Evolutionary conservation across 768 basidiomycete species (phyloP).

Genomic region (Leccinum truebloodii): DNA sequence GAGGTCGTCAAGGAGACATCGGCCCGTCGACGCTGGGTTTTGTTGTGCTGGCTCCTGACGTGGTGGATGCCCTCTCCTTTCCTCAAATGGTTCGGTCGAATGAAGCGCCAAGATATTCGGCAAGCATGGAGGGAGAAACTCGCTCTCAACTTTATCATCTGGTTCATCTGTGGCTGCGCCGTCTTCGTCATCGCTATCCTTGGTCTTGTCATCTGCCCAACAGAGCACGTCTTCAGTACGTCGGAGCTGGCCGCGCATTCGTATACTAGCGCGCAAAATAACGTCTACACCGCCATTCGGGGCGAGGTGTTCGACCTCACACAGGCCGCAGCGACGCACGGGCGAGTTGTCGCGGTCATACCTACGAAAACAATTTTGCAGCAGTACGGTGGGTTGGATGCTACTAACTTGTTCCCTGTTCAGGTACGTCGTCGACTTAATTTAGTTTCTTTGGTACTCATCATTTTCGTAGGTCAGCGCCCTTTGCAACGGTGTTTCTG

Average conservation of each 20-base stretch:
- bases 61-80: slow-evolving; percentile 53
- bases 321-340: slow-evolving; percentile 63
- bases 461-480: slow-evolving; percentile 68
- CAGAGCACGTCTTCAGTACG: slow-evolving; percentile 84
- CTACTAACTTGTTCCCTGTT: slow-evolving; percentile 87
- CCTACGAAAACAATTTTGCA: slow-evolving; percentile 71
- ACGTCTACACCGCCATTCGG: slow-evolving; percentile 79
- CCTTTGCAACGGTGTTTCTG: slow-evolving; percentile 84
- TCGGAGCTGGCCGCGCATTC: slow-evolving; percentile 77
- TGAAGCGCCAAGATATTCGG: slow-evolving; percentile 92
- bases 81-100: slow-evolving; percentile 74
- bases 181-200: slow-evolving; percentile 92
- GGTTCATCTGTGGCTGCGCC: slow-evolving; percentile 87
- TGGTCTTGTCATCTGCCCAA: slow-evolving; percentile 89
- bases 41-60: too few species aligned
- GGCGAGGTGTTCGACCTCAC: slow-evolving; percentile 95
- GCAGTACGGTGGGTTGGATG: slow-evolving; percentile 78
- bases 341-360: slow-evolving; percentile 68
- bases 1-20: too few species aligned
- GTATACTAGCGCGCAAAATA: slow-evolving; percentile 60
- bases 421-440: slow-evolving; percentile 54
- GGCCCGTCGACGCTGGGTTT: too few species aligned
- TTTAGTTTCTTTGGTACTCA: neutral
- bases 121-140: slow-evolving; percentile 99
- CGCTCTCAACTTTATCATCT: slow-evolving; percentile 92